Percentiles rank a stretch among this genome's conserved stretches.
These are phyloP conservation scores for Dalechampia spathulata DNA, from an alignment of 441 rosid species.

Conservation along the genomic window DNA sequence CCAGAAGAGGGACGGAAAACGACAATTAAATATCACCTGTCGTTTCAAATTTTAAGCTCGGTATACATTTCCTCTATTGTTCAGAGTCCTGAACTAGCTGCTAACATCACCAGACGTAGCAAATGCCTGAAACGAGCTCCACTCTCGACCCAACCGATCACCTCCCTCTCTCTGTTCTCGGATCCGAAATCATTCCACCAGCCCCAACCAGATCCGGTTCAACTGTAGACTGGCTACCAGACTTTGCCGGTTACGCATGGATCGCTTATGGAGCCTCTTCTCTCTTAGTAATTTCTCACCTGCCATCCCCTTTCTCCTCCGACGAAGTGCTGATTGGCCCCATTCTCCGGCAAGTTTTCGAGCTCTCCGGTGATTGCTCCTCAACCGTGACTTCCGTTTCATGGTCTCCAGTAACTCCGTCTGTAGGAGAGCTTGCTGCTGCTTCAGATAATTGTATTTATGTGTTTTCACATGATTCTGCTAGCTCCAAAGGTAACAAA, in stretches of 20 bases:
- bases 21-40: no score
- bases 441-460: slow-evolving; percentile 51
- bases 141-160: slow-evolving; percentile 37
- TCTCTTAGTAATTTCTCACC: slow-evolving; percentile 78
- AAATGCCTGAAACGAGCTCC: no score
- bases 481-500: slow-evolving; percentile 30
- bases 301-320: slow-evolving; percentile 75
- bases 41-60: no score
- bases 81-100: no score
- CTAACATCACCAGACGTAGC: no score
- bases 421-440: slow-evolving; percentile 78
- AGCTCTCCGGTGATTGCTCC: slow-evolving; percentile 43
- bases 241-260: slow-evolving; percentile 87
- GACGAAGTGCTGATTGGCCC: slow-evolving; percentile 57
- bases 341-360: slow-evolving; percentile 67
- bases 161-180: slow-evolving; percentile 50
- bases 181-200: slow-evolving; percentile 67
- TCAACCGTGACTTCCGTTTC: slow-evolving; percentile 55
- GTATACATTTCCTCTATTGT: no score
- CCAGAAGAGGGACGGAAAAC: no score
- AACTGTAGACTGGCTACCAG: slow-evolving; percentile 84
- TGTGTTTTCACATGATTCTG: slow-evolving; percentile 43
- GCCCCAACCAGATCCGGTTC: slow-evolving; percentile 62
- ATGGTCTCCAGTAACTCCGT: slow-evolving; percentile 75
- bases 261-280: slow-evolving; percentile 91